These are phyloP conservation scores for Dysphania ambrosioides DNA, from an alignment of 148 eudicot genomes.

Conservation along the genomic window DNA sequence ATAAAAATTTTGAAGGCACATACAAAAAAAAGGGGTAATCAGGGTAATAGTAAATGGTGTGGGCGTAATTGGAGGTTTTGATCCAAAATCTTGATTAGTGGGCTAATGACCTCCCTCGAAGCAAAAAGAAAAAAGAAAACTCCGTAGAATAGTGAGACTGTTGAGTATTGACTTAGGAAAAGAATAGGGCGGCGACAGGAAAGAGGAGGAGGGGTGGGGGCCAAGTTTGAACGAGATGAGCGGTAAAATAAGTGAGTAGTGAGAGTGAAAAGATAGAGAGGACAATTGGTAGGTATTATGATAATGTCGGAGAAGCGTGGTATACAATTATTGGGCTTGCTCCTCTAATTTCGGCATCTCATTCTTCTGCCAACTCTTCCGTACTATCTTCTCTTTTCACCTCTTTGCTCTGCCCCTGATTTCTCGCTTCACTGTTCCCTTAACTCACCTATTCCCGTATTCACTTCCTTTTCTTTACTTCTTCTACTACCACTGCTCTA, in stretches of 20 bases:
- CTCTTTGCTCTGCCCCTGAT: conserved; percentile 22
- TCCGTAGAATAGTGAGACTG: too few relatives aligned
- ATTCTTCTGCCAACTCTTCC: too few relatives aligned
- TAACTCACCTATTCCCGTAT: neutral
- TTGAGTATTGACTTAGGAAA: too few relatives aligned
- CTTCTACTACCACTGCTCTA: neutral
- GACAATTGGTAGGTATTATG: neutral
- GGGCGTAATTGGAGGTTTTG: too few relatives aligned
- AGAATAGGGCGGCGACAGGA: too few relatives aligned
- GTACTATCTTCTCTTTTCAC: too few relatives aligned
- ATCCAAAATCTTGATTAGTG: too few relatives aligned
- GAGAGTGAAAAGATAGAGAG: neutral
- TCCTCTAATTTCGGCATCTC: conserved; percentile 19
- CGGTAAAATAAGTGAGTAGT: neutral
- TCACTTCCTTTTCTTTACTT: neutral
- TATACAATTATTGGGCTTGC: conserved; percentile 16
- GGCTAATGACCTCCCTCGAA: too few relatives aligned
- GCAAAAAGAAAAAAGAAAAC: too few relatives aligned
- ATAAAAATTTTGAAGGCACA: too few relatives aligned
- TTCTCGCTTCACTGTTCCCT: conserved; percentile 29
- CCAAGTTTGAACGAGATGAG: conserved; percentile 12
- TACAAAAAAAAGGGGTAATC: too few relatives aligned
- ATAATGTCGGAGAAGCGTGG: conserved; percentile 28
- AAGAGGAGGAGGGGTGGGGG: neutral
- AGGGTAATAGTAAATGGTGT: too few relatives aligned